Evolutionary conservation across 2,329 filamentous ascomycete species (phyloP).

Genomic region (Coniochaeta sp.): DNA sequence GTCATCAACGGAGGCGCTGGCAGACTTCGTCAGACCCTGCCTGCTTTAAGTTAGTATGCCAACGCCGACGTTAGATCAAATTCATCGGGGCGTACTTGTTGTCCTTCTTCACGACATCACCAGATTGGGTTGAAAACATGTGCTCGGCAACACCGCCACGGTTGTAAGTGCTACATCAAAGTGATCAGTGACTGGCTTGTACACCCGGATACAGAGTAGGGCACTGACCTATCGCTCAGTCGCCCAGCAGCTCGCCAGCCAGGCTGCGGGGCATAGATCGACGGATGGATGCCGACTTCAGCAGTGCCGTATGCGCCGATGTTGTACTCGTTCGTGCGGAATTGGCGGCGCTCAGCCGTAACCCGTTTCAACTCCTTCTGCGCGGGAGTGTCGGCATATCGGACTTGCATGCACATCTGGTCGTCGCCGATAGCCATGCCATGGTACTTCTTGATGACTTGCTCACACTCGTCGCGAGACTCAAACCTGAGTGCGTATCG

Average conservation of each 20-base stretch:
- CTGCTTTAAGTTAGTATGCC: not conserved
- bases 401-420: conserved; percentile 80
- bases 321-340: conserved; percentile 93
- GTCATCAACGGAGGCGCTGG: conserved; percentile 13
- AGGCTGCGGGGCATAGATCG: conserved; percentile 23
- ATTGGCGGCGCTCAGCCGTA: conserved; percentile 89
- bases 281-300: conserved; percentile 48
- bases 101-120: not conserved
- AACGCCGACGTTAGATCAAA: not conserved
- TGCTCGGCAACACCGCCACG: not conserved
- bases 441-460: conserved; percentile 81
- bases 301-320: conserved; percentile 61
- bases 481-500: conserved; percentile 61
- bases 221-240: conserved; percentile 17
- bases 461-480: conserved; percentile 78
- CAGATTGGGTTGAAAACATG: not conserved
- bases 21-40: not conserved
- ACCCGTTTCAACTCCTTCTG: conserved; percentile 97
- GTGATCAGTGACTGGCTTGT: not conserved
- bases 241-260: conserved; percentile 11
- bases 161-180: not conserved
- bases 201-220: not conserved
- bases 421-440: conserved; percentile 71
- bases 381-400: conserved; percentile 92
- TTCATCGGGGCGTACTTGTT: not conserved